Percentiles rank a stretch among this genome's conserved stretches.
Evolutionary conservation across 306 rosid genomes (phyloP).

Genomic region (Hippophae tibetana): DNA sequence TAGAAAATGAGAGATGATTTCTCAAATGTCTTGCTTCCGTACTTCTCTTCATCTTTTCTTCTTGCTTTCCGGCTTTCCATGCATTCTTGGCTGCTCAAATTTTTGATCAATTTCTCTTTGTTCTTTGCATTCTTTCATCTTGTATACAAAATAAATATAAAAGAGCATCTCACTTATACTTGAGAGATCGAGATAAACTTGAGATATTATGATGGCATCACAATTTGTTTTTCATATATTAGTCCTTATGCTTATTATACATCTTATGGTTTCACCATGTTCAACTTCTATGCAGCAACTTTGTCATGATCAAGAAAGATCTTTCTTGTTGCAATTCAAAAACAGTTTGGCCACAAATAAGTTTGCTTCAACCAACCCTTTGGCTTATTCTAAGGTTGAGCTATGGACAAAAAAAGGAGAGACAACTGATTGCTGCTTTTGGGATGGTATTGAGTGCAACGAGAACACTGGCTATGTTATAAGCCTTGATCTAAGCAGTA

Average conservation of each 20-base stretch:
- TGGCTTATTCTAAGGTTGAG: slow-evolving; percentile 6
- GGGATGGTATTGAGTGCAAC: slow-evolving; percentile 11
- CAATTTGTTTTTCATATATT: no score
- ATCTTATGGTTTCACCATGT: background rate
- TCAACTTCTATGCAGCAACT: background rate
- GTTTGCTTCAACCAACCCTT: background rate
- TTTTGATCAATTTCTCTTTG: no score
- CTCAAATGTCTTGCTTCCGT: no score
- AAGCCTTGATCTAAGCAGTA: slow-evolving; percentile 8
- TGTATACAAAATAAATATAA: no score
- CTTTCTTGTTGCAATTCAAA: slow-evolving; percentile 16
- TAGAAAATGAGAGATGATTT: no score
- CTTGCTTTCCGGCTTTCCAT: no score
- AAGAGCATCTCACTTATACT: no score
- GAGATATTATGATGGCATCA: no score
- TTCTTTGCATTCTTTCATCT: no score
- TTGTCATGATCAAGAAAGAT: slow-evolving; percentile 8
- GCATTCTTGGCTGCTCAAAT: no score
- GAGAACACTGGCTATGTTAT: background rate
- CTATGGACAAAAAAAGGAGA: slow-evolving; percentile 4
- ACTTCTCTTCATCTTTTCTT: no score
- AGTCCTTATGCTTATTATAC: background rate
- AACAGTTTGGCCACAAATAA: background rate
- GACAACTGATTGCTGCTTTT: slow-evolving; percentile 7
- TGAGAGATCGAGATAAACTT: no score